Evolutionary conservation across 2,329 filamentous ascomycete genomes (phyloP), one percentile per base, ranked within the genome.

Genomic region (Pseudogymnoascus sp.): DNA sequence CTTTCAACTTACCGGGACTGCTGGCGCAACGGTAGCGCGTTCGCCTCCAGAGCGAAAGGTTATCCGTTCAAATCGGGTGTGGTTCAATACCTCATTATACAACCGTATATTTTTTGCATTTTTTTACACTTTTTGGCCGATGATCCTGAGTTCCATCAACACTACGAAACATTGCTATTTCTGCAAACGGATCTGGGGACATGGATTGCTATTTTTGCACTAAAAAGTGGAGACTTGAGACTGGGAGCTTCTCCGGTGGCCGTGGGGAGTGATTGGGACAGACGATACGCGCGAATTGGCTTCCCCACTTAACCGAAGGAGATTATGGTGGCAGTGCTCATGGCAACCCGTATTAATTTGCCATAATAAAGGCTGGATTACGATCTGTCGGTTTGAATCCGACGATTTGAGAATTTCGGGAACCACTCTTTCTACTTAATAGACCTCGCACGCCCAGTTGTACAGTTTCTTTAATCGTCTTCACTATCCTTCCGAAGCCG

Each of bases 51-150:
- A 60, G 58, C 58, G 58, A 60, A 60, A 60, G 58, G 58, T 60
- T 60, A 60, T 60, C 58, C 58, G 58, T 60, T 60, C 58, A 60
- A 60, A 60, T 60, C 58, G 58, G 58, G 58, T 60, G 58, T 41
- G 58, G 58, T 60, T 60, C 58, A 60, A 60, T 60, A 38, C 58
- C 58, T 55, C 49, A 55, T 55, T 33, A 55, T 55, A 33, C 49
- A 55, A 35, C 28, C 28, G 28, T 52, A 35, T 55, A 22, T 55
- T 55, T 49, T 52, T 55, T 55, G 28, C 30, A 6, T 55, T 55
- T 55, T 55, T 55, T 30, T 22, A 22, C 7, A 22, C 35, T 30
- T 30, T 33, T 4, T 30, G 5, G 5, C n/a, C 16, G 16, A 33
- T 19, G 28, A 23, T n/a, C 22, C 5, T 5, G 2, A n/a, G 1